Conservation (phyloP, 352 stramenopile genomes). For the Globisporangium paroecandrum region DNA sequence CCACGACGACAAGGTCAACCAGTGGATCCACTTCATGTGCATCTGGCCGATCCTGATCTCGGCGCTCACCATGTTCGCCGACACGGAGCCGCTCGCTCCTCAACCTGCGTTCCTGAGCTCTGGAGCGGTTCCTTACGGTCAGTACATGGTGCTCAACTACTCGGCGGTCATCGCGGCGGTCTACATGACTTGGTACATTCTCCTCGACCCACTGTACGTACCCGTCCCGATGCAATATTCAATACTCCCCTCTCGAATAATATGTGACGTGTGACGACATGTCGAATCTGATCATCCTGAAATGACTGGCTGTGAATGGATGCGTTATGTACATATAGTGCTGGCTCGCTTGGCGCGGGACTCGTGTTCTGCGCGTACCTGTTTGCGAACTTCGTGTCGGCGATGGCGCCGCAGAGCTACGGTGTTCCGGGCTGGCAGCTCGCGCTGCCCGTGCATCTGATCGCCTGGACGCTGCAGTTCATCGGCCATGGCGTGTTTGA, state of each 20-base stretch:
- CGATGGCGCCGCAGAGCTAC: slow-evolving; percentile 29
- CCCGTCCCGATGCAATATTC: background rate
- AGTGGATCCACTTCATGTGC: slow-evolving; percentile 77
- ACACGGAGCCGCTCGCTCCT: slow-evolving; percentile 30
- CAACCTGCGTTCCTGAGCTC: slow-evolving; percentile 22
- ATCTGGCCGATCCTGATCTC: slow-evolving; percentile 87
- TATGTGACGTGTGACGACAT: background rate
- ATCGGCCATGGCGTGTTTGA: slow-evolving; percentile 87
- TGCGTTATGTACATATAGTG: slow-evolving; percentile 16
- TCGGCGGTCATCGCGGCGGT: slow-evolving; percentile 45
- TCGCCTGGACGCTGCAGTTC: slow-evolving; percentile 80
- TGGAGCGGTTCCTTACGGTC: slow-evolving; percentile 24
- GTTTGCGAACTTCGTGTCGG: slow-evolving; percentile 57
- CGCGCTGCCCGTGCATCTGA: slow-evolving; percentile 50
- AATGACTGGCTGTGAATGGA: background rate
- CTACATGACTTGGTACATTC: slow-evolving; percentile 84
- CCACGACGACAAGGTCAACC: slow-evolving; percentile 79
- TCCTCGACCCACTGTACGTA: slow-evolving; percentile 48
- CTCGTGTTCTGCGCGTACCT: slow-evolving; percentile 55
- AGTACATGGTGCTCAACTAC: slow-evolving; percentile 66
- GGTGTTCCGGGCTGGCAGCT: slow-evolving; percentile 48
- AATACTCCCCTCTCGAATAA: background rate
- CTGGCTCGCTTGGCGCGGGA: slow-evolving; percentile 47
- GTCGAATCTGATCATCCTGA: background rate
- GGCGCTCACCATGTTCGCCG: slow-evolving; percentile 57